A percentile compares a stretch with the other conserved stretches of the same genome.
Conservation (phyloP, 192 early-diverging fungal species). For the Backusella macrospora region DNA sequence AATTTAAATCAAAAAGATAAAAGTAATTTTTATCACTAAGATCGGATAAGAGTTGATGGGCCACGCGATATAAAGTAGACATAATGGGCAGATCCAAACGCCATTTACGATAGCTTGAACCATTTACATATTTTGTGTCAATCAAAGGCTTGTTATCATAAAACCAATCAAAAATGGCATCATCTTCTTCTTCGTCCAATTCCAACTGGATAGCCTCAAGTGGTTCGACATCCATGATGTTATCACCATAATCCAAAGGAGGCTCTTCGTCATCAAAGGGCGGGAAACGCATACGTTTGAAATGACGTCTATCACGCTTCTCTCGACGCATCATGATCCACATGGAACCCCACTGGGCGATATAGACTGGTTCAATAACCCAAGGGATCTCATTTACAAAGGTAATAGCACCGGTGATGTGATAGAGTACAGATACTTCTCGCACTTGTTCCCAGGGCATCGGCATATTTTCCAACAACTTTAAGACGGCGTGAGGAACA, state of each 20-base stretch:
- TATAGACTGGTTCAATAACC: conserved; percentile 97
- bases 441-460: conserved; percentile 99
- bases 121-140: conserved; percentile 80
- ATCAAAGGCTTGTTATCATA: conserved; percentile 94
- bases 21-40: conserved; percentile 96
- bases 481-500: conserved; percentile 97
- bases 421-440: conserved; percentile 95
- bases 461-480: conserved; percentile 99
- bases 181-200: conserved; percentile 94
- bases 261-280: conserved; percentile 99
- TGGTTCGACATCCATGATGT: conserved; percentile 97
- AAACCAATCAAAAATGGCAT: conserved; percentile 90
- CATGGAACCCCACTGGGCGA: conserved; percentile 99
- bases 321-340: conserved; percentile 99
- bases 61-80: conserved; percentile 91
- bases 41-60: conserved; percentile 92
- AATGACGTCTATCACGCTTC: conserved; percentile 96
- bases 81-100: conserved; percentile 90
- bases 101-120: conserved; percentile 90
- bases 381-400: conserved; percentile 96
- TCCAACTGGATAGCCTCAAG: conserved; percentile 99
- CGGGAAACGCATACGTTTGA: conserved; percentile 98
- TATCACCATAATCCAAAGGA: conserved; percentile 98
- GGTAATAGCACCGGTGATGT: conserved; percentile 98
- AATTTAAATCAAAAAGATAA: conserved; percentile 94